Conservation (phyloP, 2,329 filamentous ascomycete genomes). For the Arthrocladium fulminans region DNA sequence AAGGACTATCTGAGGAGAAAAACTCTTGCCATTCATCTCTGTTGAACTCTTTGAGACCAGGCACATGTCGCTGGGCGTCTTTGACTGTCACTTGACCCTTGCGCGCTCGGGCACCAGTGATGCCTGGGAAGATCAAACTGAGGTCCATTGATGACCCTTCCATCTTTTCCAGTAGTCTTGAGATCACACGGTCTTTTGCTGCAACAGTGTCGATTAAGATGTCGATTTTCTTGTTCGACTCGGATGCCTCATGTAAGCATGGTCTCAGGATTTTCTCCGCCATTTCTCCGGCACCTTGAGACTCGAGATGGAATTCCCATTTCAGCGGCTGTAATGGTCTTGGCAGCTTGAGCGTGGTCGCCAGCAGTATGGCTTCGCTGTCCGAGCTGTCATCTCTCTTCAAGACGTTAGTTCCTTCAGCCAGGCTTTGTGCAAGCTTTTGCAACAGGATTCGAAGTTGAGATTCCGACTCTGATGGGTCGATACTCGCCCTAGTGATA, state of each 20-base stretch:
- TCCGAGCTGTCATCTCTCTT: conserved; percentile 23
- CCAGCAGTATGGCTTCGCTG: conserved; percentile 35
- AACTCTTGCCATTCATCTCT: conserved; percentile 37
- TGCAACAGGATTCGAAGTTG: conserved; percentile 49
- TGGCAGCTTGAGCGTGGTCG: conserved; percentile 43
- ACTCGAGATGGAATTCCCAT: conserved; percentile 45
- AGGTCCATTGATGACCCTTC: conserved; percentile 49
- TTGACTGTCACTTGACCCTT: conserved; percentile 36
- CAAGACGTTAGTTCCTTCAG: conserved; percentile 22
- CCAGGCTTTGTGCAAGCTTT: conserved; percentile 45
- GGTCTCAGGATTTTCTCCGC: conserved; percentile 46
- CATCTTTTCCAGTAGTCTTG: conserved; percentile 50
- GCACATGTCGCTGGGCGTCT: conserved; percentile 46
- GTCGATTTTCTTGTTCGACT: conserved; percentile 40
- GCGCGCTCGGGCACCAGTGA: conserved; percentile 38
- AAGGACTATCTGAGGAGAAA: conserved; percentile 16
- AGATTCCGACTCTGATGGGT: conserved; percentile 48
- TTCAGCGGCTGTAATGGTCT: conserved; percentile 43
- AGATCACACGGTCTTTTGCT: conserved; percentile 52
- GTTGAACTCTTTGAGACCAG: conserved; percentile 48
- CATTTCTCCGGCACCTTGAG: conserved; percentile 33
- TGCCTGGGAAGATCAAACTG: conserved; percentile 48
- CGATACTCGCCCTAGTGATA: conserved; percentile 46
- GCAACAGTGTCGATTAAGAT: conserved; percentile 42
- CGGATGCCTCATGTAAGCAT: conserved; percentile 41